Percentiles rank a stretch among this genome's conserved stretches.
These are phyloP conservation scores for Porphyrellus cyaneotinctus DNA, from an alignment of 768 basidiomycete species.

Conservation along the genomic window DNA sequence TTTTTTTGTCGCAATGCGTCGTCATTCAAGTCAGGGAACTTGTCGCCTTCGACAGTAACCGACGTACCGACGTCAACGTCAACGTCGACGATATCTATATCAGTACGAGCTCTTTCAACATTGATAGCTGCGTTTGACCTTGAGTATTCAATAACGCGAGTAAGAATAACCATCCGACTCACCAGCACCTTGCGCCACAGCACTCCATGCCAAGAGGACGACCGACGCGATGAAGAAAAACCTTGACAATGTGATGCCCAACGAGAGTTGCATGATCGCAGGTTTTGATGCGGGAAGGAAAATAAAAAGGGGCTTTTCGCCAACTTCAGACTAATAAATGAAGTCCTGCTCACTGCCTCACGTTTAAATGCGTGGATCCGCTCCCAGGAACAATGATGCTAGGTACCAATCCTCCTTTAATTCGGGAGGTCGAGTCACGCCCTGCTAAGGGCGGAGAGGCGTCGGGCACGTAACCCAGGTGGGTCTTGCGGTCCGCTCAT, in stretches of 20 bases:
- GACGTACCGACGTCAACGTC: conserved; percentile 1
- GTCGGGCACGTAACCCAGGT: background rate
- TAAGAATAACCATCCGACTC: background rate
- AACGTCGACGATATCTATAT: no score
- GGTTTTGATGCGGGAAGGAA: background rate
- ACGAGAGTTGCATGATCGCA: conserved; percentile 6
- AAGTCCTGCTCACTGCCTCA: background rate
- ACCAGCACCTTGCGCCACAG: conserved; percentile 12
- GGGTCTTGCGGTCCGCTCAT: background rate
- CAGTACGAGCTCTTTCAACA: background rate
- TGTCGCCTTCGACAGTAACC: background rate
- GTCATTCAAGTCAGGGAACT: background rate
- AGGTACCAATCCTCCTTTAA: background rate
- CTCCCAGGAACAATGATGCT: background rate
- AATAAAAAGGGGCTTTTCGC: background rate
- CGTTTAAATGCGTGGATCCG: background rate
- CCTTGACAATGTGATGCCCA: background rate
- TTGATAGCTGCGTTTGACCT: background rate
- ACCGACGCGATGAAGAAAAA: background rate
- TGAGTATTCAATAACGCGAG: background rate
- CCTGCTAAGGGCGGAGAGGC: background rate
- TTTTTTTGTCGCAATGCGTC: background rate
- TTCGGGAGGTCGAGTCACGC: background rate
- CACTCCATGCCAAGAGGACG: conserved; percentile 2
- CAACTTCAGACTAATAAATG: background rate